Base-by-base conservation (phyloP, 768 basidiomycete genomes). In the Mycena rebaudengoi region DNA sequence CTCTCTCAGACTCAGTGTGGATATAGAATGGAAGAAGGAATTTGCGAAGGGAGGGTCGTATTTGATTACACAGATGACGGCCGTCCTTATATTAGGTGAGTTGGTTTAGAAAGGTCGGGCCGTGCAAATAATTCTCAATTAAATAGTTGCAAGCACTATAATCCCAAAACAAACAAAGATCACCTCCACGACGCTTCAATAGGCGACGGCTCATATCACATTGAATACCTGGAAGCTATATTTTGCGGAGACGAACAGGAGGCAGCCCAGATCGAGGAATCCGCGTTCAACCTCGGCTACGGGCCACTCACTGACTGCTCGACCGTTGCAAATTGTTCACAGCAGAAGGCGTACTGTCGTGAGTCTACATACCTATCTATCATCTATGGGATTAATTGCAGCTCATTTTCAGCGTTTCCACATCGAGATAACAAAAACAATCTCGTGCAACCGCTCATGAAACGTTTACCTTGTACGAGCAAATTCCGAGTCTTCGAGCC, bases 401-500 rank as follows among this genome's bases (percentile, higher is more conserved):
- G n/a, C n/a, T n/a, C n/a, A n/a, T n/a, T n/a, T n/a, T n/a, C 29
- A 48, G 46, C 46, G 3, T 29, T 29, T 18, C 7, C 25, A 8
- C 46, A 48, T 48, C 46, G 46, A 8, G 46, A 48, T 23, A 28
- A 48, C 8, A n/a, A n/a, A 13, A 54, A 45, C 2, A 25, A 40
- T 14, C 55, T 69, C 12, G 28, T 37, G 13, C 64, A 55, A 41
- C 37, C 51, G 14, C 32, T 44, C 39, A 60, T 69, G 54, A 35
- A 21, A 30, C 44, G 28, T 2, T 21, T 66, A 1, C 28, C 8
- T 1, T 70, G 69, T 32, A 35, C 23, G 14, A 44, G 30, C 40
- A 56, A 43, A 28, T 57, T 64, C 45, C 43, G 44, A 3, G 21
- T 56, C 8, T 71, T 48, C 41, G 58, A 68, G 20, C 69, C 70